phyloP scores from a whole-genome alignment of 164 flowering plant genomes.

The Chloranthus sessilifolius region DNA sequence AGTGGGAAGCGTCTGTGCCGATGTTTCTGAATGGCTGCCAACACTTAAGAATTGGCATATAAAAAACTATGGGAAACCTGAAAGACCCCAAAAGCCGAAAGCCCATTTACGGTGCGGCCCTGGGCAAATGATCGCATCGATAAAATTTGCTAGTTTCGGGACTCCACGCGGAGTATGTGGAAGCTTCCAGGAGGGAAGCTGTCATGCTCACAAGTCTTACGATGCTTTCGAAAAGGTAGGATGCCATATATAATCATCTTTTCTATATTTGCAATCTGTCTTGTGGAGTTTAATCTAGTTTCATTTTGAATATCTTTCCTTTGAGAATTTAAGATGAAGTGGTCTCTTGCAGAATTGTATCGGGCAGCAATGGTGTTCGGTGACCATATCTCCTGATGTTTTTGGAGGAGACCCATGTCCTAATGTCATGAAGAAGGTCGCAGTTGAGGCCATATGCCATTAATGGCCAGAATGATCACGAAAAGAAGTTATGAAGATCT shows the following conservation, averaged over 20 bases:
- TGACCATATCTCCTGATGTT: slow-evolving; percentile 33
- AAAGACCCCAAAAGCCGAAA: slow-evolving; percentile 26
- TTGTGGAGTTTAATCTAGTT: no score
- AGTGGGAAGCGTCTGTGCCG: slow-evolving; percentile 37
- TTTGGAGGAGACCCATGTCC: slow-evolving; percentile 39
- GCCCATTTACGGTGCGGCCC: slow-evolving; percentile 44
- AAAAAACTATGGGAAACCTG: slow-evolving; percentile 20
- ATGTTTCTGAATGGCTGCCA: slow-evolving; percentile 46
- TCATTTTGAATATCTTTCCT: not conserved
- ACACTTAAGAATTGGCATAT: slow-evolving; percentile 25
- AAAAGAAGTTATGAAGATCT: no score
- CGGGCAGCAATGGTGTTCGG: slow-evolving; percentile 70
- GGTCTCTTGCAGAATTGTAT: slow-evolving; percentile 69
- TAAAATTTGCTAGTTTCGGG: slow-evolving; percentile 62
- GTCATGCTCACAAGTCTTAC: slow-evolving; percentile 50
- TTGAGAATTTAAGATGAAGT: not conserved
- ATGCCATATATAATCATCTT: no score
- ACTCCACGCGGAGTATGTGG: slow-evolving; percentile 52
- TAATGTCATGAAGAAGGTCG: slow-evolving; percentile 33
- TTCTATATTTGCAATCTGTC: no score
- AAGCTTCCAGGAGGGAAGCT: slow-evolving; percentile 39
- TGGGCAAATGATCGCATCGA: slow-evolving; percentile 40
- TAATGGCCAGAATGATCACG: no score
- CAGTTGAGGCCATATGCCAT: slow-evolving; percentile 37
- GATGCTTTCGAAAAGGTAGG: slow-evolving; percentile 38